phyloP scores from a whole-genome alignment of 495 filamentous ascomycete species.

The Xylaria acuta region DNA sequence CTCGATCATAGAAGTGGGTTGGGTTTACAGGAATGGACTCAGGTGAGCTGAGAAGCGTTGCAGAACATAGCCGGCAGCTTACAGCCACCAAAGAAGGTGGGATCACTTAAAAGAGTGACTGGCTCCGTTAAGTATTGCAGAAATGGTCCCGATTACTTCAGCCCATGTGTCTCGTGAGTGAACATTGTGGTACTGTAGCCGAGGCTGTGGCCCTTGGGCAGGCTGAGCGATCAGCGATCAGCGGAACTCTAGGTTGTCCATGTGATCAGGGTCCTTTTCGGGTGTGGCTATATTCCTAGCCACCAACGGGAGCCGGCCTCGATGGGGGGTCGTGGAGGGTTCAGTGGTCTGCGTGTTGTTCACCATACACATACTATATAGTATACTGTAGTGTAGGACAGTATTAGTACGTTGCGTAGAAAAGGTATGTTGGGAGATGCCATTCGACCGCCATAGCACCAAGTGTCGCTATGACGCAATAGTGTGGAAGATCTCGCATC shows the following conservation, averaged over 20 bases:
- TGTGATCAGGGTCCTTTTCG: constrained; percentile 12
- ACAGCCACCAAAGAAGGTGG: neutral
- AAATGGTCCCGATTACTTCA: constrained; percentile 3
- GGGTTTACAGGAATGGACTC: neutral
- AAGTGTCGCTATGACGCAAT: constrained; percentile 8
- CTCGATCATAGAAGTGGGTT: neutral
- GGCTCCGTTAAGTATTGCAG: neutral
- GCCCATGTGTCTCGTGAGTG: neutral
- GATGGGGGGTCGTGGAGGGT: neutral
- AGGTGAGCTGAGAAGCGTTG: neutral
- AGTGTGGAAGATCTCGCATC: constrained; percentile 14
- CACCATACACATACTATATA: neutral
- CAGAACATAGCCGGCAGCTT: neutral
- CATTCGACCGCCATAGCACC: constrained; percentile 9
- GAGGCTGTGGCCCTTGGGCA: constrained; percentile 2
- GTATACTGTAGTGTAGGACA: neutral
- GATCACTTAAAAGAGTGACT: neutral
- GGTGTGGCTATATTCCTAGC: neutral
- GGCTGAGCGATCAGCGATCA: constrained; percentile 12
- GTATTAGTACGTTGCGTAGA: neutral
- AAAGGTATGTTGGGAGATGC: neutral
- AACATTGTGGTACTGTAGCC: neutral
- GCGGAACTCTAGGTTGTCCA: neutral
- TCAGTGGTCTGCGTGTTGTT: neutral
- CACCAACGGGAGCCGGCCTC: neutral